Evolutionary conservation across 2,329 filamentous ascomycete genomes (phyloP), one percentile per base, ranked within the genome.

Genomic region (Dryadomyces quercivorus): DNA sequence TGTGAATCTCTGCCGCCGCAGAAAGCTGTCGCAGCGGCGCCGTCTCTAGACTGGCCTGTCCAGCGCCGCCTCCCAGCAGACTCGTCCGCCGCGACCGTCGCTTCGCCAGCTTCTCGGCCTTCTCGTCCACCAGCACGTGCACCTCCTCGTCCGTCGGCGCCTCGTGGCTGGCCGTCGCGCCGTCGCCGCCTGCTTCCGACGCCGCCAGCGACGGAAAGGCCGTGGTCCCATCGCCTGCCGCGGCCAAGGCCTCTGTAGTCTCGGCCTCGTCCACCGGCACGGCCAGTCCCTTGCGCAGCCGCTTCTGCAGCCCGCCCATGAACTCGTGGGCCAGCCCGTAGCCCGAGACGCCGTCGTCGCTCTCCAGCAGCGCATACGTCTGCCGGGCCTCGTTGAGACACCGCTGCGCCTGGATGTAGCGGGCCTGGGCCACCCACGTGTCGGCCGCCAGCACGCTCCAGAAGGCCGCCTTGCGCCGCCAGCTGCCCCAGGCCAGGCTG

Each of bases 401-500:
- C 56, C 80, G 77, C 60, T 88, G 86, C 1, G 90, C 87, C 63
- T 94, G 86, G 15, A 86, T 80, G 53, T 82, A 82, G 64, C 92
- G 91, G 38, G 79, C 81, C 58, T 91, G 79, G 51, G 78, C 78
- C 54, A 92, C 74, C 93, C 93, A 98, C 1, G 83, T 78, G 62
- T 95, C 86, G 0, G 90, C 84, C 1, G 88, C 86, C 43, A 95
- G 76, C 21, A 93, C 77, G 60, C 84, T 86, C 91, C 91, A 98
- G 59, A 95, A 79, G 0, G 88, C 93, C 2, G 91, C 87, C 72
- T 96, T 98, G 50, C 93, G 78, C 57, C 77, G 78, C 58, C 92
- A 78, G 9, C 78, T 76, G 16, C 91, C 90, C 75, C 84, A 86
- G 82, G 78, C 9, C 77, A 10, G 5, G 20, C 13, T 34, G 42